Percentiles rank a stretch among this genome's conserved stretches.
Conservation (phyloP, 176 grass and related monocot species). For the Dactylis glomerata region DNA sequence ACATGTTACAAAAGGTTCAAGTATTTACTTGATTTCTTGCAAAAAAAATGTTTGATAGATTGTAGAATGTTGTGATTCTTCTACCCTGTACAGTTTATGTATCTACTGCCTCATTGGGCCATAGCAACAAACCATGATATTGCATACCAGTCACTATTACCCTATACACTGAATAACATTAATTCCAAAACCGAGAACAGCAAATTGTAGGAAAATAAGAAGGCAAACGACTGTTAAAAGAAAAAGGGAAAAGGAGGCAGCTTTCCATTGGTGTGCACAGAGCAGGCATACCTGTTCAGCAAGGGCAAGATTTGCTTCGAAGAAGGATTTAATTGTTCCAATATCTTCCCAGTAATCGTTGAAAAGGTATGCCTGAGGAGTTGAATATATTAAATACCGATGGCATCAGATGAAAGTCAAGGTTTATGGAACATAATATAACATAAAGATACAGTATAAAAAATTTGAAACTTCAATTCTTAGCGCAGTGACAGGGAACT, state of each 20-base stretch:
- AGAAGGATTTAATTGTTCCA: constrained; percentile 88
- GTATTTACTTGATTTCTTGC: not conserved
- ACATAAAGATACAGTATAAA: not conserved
- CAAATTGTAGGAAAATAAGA: not conserved
- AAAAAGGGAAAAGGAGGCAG: not conserved
- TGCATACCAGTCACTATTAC: not conserved
- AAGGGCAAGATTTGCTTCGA: constrained; percentile 91
- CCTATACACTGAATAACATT: not conserved
- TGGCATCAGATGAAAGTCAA: not conserved
- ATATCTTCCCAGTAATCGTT: constrained; percentile 99
- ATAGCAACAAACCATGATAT: not conserved
- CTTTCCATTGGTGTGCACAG: not conserved
- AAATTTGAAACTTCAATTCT: not conserved
- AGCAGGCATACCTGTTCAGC: constrained; percentile 55
- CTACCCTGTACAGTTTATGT: not conserved
- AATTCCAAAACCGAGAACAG: not conserved
- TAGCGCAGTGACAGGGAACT: not conserved
- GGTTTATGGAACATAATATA: not conserved
- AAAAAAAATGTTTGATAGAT: not conserved
- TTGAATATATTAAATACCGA: not conserved
- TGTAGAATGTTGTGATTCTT: not conserved
- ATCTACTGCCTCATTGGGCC: not conserved
- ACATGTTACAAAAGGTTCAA: not conserved
- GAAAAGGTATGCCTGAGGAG: constrained; percentile 82
- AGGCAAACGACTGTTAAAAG: not conserved